phyloP scores from a whole-genome alignment of 2,329 filamentous ascomycete genomes.

The Podosphaera xanthii region DNA sequence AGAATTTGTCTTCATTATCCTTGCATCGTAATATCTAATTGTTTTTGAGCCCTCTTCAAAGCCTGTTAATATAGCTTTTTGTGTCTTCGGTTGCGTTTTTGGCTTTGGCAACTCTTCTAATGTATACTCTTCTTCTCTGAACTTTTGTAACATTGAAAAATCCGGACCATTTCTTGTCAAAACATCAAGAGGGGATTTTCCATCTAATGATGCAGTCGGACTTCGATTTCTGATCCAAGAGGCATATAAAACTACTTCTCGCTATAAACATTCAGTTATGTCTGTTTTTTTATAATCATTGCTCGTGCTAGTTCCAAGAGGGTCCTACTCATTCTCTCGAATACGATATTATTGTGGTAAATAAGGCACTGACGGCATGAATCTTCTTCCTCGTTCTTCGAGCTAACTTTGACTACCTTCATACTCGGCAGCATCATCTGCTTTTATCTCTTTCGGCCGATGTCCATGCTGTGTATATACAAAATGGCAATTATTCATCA shows the following conservation, averaged over 20 bases:
- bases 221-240: neutral
- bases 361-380: neutral
- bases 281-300: neutral
- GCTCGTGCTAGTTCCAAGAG: neutral
- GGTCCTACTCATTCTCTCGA: neutral
- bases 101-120: neutral
- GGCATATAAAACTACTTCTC: neutral
- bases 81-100: neutral
- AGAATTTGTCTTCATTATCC: neutral
- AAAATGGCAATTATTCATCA: neutral
- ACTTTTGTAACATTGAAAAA: neutral
- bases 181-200: neutral
- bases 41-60: too few species aligned
- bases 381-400: neutral
- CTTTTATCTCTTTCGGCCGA: neutral
- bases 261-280: neutral
- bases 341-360: neutral
- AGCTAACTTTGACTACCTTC: neutral
- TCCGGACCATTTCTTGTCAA: neutral
- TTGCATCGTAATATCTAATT: neutral
- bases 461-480: neutral
- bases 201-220: neutral
- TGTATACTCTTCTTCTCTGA: neutral
- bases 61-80: neutral
- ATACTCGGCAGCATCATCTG: neutral